phyloP scores from a whole-genome alignment of 2,329 filamentous ascomycete genomes.

The Rasamsonia emersonii region DNA sequence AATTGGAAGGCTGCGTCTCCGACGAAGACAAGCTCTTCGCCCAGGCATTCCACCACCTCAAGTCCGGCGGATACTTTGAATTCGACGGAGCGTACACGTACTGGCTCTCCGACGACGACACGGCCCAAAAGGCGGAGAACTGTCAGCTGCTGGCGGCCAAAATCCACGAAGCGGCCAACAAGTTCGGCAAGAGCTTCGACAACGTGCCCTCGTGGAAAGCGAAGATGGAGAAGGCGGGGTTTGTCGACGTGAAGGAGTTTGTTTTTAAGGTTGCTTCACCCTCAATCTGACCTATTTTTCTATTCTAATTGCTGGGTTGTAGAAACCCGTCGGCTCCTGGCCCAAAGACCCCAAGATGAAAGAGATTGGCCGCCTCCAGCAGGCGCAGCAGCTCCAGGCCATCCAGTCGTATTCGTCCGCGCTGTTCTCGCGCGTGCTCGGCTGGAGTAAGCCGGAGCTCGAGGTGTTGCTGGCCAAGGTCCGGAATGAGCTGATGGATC shows the following conservation, averaged over 20 bases:
- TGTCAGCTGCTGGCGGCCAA: background rate
- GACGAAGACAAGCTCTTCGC: background rate
- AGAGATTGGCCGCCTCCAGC: constrained; percentile 9
- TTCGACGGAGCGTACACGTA: background rate
- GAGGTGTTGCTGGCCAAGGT: constrained; percentile 8
- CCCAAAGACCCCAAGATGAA: no score
- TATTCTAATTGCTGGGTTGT: no score
- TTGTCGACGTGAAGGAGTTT: background rate
- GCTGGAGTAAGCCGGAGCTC: constrained; percentile 8
- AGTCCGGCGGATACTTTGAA: background rate
- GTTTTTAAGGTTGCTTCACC: no score
- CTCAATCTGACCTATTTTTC: no score
- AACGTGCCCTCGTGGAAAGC: background rate
- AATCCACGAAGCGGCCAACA: background rate
- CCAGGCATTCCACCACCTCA: background rate
- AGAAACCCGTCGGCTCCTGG: no score
- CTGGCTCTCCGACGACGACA: background rate
- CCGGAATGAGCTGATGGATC: constrained; percentile 9
- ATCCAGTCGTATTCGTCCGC: constrained; percentile 14
- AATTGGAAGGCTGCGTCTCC: background rate
- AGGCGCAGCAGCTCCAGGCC: constrained; percentile 10
- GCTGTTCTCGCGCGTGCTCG: constrained; percentile 14
- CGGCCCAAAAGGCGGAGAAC: background rate
- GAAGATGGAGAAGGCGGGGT: background rate
- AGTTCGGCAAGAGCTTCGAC: no score